These are phyloP conservation scores for Russula sp. DNA, from an alignment of 768 basidiomycete genomes.

Conservation along the genomic window DNA sequence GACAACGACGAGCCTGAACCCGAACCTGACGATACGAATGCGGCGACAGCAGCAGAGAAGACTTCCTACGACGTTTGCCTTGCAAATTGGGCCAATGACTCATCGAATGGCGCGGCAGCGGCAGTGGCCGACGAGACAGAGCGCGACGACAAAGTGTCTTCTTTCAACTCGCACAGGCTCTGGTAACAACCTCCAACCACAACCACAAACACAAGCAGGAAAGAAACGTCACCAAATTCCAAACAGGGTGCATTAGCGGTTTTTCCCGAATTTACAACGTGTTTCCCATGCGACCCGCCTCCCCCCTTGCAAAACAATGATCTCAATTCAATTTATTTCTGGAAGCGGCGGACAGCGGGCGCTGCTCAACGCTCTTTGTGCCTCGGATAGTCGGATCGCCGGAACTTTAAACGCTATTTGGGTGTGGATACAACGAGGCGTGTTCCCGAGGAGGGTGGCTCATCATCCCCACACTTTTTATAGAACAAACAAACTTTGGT, in stretches of 20 bases:
- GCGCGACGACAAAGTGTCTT: slow-evolving; percentile 48
- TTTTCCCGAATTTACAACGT: neutral
- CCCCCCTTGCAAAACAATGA: no score
- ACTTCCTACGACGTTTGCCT: slow-evolving; percentile 57
- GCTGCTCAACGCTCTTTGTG: slow-evolving; percentile 45
- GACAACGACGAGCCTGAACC: slow-evolving; percentile 17
- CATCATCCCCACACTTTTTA: neutral
- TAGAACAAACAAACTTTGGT: neutral
- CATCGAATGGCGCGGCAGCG: slow-evolving; percentile 42
- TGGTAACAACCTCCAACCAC: slow-evolving; percentile 36
- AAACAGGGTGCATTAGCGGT: slow-evolving; percentile 39
- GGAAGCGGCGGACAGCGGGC: slow-evolving; percentile 31
- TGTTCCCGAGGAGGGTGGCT: slow-evolving; percentile 4
- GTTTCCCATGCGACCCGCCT: no score
- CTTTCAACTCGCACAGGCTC: slow-evolving; percentile 45
- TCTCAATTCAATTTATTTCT: no score
- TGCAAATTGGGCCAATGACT: slow-evolving; percentile 71
- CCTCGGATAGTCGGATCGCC: slow-evolving; percentile 38
- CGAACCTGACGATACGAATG: slow-evolving; percentile 7
- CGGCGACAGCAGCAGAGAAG: slow-evolving; percentile 27
- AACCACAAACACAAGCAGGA: neutral
- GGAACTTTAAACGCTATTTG: slow-evolving; percentile 11
- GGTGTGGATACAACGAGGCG: neutral
- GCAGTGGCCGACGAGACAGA: slow-evolving; percentile 35
- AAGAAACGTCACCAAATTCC: slow-evolving; percentile 27